Conservation (phyloP, 2,329 filamentous ascomycete species). For the Neonectria faginata region DNA sequence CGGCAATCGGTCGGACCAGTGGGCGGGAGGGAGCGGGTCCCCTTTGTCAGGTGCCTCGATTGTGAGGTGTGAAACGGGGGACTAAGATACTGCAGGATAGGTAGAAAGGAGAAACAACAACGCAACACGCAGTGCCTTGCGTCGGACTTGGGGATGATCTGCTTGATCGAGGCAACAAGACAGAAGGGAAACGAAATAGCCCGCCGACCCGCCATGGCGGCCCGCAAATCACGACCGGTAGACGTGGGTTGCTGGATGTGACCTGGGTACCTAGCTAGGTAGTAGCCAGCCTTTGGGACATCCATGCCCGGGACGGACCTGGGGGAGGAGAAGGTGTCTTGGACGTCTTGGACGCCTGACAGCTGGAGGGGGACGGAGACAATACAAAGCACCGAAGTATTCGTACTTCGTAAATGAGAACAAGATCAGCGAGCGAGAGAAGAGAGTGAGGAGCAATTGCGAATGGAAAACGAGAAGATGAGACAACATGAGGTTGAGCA, state of each 20-base stretch:
- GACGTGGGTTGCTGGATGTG: slow-evolving; percentile 20
- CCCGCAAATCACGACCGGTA: slow-evolving; percentile 20
- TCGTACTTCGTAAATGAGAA: neutral
- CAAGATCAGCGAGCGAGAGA: neutral
- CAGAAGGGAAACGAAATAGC: neutral
- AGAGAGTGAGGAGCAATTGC: neutral
- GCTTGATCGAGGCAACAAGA: neutral
- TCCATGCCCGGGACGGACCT: neutral
- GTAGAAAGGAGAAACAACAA: neutral
- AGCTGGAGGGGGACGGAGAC: neutral
- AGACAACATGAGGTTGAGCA: slow-evolving; percentile 1
- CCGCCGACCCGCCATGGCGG: neutral
- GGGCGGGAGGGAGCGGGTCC: slow-evolving; percentile 27
- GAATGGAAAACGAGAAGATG: neutral
- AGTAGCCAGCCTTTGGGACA: slow-evolving; percentile 1
- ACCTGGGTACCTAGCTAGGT: neutral
- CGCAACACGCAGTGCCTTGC: neutral
- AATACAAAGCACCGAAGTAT: neutral
- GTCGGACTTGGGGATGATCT: neutral
- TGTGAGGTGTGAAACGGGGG: neutral
- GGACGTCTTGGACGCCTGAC: neutral
- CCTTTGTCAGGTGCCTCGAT: slow-evolving; percentile 18
- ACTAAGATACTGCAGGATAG: neutral
- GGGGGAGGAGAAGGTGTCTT: neutral
- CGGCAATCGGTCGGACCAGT: slow-evolving; percentile 22